phyloP scores from a whole-genome alignment of 768 basidiomycete genomes.

The Rhodotorula paludigena region DNA sequence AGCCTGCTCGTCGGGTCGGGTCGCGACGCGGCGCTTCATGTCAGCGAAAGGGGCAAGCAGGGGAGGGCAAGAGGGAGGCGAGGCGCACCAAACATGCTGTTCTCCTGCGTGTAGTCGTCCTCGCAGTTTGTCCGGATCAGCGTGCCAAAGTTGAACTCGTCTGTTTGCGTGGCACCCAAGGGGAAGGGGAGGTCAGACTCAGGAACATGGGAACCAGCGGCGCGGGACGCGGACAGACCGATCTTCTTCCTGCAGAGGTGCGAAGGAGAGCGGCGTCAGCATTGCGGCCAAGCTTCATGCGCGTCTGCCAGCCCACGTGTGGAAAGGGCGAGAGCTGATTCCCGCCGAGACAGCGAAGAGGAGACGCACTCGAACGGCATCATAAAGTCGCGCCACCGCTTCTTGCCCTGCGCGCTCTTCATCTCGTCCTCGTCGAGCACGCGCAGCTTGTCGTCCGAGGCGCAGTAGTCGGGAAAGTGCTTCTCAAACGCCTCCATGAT shows the following conservation, averaged over 20 bases:
- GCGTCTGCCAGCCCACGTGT: no score
- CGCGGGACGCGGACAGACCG: constrained; percentile 16
- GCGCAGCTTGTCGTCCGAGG: constrained; percentile 50
- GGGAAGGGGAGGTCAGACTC: background rate
- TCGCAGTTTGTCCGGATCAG: constrained; percentile 74
- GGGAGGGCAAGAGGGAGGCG: background rate
- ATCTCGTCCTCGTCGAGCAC: constrained; percentile 83
- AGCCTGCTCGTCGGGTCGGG: constrained; percentile 26
- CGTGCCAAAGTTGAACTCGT: constrained; percentile 95
- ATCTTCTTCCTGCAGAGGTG: no score
- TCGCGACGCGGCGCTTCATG: background rate
- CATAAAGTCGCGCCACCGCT: constrained; percentile 84
- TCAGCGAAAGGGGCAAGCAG: background rate
- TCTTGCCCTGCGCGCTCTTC: constrained; percentile 83
- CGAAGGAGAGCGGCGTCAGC: no score
- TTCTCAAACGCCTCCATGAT: constrained; percentile 71
- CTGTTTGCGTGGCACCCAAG: constrained; percentile 46
- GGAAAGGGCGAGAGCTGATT: no score
- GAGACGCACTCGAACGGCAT: constrained; percentile 62
- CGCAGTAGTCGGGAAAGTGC: constrained; percentile 74
- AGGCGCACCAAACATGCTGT: constrained; percentile 81
- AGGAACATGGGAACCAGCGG: background rate
- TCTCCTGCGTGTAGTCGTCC: constrained; percentile 79
- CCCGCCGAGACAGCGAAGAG: no score
- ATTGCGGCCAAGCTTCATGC: no score